Conservation (phyloP, 2,329 filamentous ascomycete genomes). For the Fusarium xyrophilum region DNA sequence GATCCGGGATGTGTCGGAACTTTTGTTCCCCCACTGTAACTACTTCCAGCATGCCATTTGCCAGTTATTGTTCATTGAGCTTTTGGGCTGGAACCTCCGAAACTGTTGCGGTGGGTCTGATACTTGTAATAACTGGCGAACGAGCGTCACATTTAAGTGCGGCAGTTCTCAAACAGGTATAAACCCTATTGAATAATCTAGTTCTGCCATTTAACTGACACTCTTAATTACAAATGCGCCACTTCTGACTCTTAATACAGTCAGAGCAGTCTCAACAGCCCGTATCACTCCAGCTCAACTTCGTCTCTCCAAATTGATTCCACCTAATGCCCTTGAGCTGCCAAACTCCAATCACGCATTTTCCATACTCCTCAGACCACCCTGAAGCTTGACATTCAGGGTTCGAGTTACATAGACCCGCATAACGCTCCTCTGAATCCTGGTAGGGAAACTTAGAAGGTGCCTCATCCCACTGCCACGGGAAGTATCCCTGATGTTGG, state of each 20-base stretch:
- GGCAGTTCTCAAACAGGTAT: no score
- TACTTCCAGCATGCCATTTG: no score
- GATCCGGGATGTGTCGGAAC: no score
- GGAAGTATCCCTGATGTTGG: constrained; percentile 1
- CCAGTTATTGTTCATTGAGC: no score
- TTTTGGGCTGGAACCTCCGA: no score
- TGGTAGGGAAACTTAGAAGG: constrained; percentile 5
- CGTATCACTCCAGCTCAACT: constrained; percentile 14
- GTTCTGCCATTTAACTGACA: neutral
- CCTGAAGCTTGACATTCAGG: neutral
- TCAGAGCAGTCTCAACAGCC: constrained; percentile 13
- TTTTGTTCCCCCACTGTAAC: no score
- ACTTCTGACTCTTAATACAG: constrained; percentile 5
- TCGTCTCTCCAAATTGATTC: neutral
- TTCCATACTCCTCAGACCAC: neutral
- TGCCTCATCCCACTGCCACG: neutral
- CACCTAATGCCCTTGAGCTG: neutral
- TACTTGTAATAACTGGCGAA: no score
- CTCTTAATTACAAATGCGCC: neutral
- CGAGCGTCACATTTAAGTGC: no score
- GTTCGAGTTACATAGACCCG: constrained; percentile 7
- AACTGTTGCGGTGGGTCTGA: no score
- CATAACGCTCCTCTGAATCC: constrained; percentile 1
- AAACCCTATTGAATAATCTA: neutral
- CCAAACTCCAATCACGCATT: neutral